These are phyloP conservation scores for Pythium rhizo-oryzae DNA, from an alignment of 352 stramenopile species.

Conservation along the genomic window DNA sequence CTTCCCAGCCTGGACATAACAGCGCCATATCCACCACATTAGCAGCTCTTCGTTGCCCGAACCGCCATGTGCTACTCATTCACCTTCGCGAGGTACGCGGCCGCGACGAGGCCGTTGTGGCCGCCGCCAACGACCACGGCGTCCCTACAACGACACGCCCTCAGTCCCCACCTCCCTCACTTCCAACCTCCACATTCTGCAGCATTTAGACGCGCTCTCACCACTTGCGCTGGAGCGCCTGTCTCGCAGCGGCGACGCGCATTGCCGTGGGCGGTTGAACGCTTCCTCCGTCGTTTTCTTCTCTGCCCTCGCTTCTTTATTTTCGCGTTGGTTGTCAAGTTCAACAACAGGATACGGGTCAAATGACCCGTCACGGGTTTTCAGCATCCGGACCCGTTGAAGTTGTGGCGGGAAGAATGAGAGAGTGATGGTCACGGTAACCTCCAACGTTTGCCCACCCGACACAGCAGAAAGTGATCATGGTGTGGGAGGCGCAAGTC, in stretches of 20 bases:
- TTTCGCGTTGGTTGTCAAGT: constrained; percentile 23
- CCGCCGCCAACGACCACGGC: constrained; percentile 89
- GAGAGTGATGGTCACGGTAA: constrained; percentile 29
- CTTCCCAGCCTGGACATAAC: constrained; percentile 55
- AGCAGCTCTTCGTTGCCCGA: too few species aligned
- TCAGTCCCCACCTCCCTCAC: background rate
- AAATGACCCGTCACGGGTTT: constrained; percentile 13
- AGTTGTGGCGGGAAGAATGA: constrained; percentile 9
- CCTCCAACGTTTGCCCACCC: background rate
- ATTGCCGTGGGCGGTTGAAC: background rate
- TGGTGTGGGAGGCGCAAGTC: constrained; percentile 32
- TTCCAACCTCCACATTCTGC: background rate
- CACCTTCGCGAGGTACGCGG: constrained; percentile 89
- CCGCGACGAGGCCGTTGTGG: constrained; percentile 90
- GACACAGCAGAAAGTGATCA: background rate
- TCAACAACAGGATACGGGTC: constrained; percentile 27
- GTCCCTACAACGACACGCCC: constrained; percentile 50
- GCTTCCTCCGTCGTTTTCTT: background rate
- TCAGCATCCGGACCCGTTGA: constrained; percentile 21
- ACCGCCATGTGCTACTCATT: background rate
- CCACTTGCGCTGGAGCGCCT: constrained; percentile 29
- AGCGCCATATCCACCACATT: background rate
- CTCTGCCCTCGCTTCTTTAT: background rate
- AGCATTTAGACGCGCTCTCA: background rate
- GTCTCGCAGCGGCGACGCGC: constrained; percentile 1